Evolutionary conservation across 345 rosid genomes (phyloP).

Genomic region (Syzygium aromaticum): DNA sequence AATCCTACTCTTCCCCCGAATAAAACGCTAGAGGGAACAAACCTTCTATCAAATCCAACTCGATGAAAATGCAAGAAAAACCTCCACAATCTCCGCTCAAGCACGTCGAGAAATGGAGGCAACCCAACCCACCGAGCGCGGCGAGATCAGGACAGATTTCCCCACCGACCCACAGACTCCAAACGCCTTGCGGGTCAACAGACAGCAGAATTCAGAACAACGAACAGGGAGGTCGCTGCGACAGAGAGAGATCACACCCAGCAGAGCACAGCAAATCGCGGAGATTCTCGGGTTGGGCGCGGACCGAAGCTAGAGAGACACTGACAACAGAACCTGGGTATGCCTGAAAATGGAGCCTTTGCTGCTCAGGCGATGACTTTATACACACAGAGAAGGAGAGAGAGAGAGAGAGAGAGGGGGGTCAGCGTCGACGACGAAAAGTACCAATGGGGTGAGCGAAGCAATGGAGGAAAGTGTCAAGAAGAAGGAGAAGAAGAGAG

Average conservation of each 20-base stretch:
- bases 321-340: background rate
- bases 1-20: background rate
- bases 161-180: no score
- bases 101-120: background rate
- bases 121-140: background rate
- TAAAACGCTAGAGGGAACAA: background rate
- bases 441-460: background rate
- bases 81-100: background rate
- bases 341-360: background rate
- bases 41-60: background rate
- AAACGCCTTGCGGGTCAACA: no score
- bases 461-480: background rate
- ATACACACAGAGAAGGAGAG: background rate
- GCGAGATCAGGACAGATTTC: no score
- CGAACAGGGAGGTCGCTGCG: background rate
- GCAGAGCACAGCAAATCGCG: background rate
- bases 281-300: background rate
- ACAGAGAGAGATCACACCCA: background rate
- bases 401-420: background rate
- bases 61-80: background rate
- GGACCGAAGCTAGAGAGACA: background rate
- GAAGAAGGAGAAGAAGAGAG: background rate
- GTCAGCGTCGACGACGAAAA: background rate
- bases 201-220: background rate
- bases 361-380: background rate